These are phyloP conservation scores for Adansonia grandidieri DNA, from an alignment of 441 rosid genomes.

Conservation along the genomic window DNA sequence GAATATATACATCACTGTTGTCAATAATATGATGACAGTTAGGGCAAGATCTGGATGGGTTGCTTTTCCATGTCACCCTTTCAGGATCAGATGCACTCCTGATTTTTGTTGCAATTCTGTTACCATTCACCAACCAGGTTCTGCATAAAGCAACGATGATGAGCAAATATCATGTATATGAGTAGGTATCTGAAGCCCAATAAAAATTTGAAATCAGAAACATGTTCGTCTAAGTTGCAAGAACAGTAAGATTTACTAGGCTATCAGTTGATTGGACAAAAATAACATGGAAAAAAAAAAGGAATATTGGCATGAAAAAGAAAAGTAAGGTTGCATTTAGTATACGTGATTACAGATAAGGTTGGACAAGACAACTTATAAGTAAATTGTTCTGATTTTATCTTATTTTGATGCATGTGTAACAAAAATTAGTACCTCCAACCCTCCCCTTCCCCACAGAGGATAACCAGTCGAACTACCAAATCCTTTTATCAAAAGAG, in stretches of 20 bases:
- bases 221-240: background rate
- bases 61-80: conserved; percentile 69
- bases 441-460: background rate
- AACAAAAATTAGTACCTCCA: background rate
- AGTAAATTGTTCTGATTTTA: background rate
- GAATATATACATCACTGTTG: conserved; percentile 71
- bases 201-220: background rate
- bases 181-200: background rate
- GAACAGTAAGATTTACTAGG: background rate
- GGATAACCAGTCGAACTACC: background rate
- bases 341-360: background rate
- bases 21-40: conserved; percentile 75
- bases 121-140: conserved; percentile 83
- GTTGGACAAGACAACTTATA: background rate
- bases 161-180: background rate
- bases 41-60: conserved; percentile 84
- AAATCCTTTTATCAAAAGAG: background rate
- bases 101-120: conserved; percentile 80
- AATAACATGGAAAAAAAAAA: no score
- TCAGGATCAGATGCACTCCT: conserved; percentile 75
- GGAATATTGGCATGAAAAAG: background rate
- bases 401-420: background rate
- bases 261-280: no score
- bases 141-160: conserved; percentile 40
- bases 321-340: background rate